Evolutionary conservation across 371 early-diverging fungal species (phyloP).

Genomic region (Apophysomyces elegans): DNA sequence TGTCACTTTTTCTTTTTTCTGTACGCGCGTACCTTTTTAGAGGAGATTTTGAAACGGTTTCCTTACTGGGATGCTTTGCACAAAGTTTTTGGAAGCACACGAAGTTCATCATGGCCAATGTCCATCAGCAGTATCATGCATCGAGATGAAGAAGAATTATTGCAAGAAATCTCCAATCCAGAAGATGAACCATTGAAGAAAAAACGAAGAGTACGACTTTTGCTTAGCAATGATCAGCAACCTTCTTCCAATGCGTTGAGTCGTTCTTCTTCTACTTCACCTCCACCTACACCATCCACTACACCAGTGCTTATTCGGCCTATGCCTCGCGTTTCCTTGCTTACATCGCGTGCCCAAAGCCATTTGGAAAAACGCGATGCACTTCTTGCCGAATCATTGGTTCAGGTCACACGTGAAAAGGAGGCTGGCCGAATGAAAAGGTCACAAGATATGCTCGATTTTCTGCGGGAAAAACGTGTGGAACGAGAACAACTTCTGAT

Average conservation of each 20-base stretch:
- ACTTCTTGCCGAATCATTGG: constrained; percentile 36
- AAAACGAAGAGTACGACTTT: constrained; percentile 20
- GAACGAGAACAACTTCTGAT: constrained; percentile 46
- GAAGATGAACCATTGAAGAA: constrained; percentile 23
- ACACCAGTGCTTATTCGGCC: constrained; percentile 28
- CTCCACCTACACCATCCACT: constrained; percentile 14
- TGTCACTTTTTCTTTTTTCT: constrained; percentile 16
- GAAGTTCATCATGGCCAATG: constrained; percentile 39
- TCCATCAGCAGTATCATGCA: constrained; percentile 51
- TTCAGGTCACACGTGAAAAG: constrained; percentile 48
- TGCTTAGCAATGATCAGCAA: constrained; percentile 13
- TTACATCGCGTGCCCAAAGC: constrained; percentile 14
- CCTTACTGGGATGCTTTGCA: constrained; percentile 53
- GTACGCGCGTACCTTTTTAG: constrained; percentile 20
- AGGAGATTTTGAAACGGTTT: constrained; percentile 50
- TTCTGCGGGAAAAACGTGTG: constrained; percentile 44
- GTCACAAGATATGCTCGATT: constrained; percentile 49
- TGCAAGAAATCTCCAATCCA: constrained; percentile 13
- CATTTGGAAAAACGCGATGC: constrained; percentile 19
- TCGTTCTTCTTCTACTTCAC: constrained; percentile 8
- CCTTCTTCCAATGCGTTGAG: background rate
- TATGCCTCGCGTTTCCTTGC: constrained; percentile 28
- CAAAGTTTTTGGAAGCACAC: constrained; percentile 35
- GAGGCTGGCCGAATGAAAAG: constrained; percentile 47
- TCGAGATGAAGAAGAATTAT: constrained; percentile 26